A percentile compares a stretch with the other conserved stretches of the same genome.
These are phyloP conservation scores for Podila clonocystis DNA, from an alignment of 192 early-diverging fungal species.

Conservation along the genomic window DNA sequence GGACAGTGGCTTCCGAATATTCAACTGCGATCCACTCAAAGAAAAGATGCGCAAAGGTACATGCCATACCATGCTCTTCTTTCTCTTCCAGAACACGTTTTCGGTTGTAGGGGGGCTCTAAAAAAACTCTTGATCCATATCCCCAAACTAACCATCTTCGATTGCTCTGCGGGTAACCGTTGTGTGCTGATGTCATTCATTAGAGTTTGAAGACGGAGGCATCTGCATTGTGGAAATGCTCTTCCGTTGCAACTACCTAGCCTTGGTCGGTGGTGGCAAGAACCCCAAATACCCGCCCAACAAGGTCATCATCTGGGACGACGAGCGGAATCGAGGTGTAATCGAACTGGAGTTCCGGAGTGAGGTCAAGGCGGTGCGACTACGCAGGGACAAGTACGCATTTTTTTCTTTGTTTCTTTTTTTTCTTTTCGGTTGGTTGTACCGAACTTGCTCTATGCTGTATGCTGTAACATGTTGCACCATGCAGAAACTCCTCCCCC, in stretches of 20 bases:
- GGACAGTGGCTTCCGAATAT: conserved; percentile 85
- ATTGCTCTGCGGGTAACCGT: neutral
- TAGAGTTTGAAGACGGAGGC: conserved; percentile 86
- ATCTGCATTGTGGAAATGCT: conserved; percentile 87
- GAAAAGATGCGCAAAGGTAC: conserved; percentile 81
- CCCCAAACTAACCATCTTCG: neutral
- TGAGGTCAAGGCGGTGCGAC: conserved; percentile 82
- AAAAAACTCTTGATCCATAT: neutral
- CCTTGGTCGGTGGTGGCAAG: conserved; percentile 84
- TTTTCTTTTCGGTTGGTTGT: too few species aligned
- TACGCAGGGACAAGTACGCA: conserved; percentile 76
- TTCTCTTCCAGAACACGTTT: neutral
- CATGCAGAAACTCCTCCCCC: neutral
- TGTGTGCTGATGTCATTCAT: neutral
- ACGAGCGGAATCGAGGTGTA: conserved; percentile 73
- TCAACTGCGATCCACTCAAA: conserved; percentile 84
- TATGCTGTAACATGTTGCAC: too few species aligned
- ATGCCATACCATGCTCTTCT: neutral
- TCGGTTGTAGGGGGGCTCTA: neutral
- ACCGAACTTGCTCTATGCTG: neutral
- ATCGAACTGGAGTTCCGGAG: conserved; percentile 82
- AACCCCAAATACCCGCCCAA: conserved; percentile 89
- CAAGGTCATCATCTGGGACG: conserved; percentile 91
- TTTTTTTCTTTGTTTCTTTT: neutral
- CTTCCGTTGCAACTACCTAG: conserved; percentile 86